Percentiles rank a stretch among this genome's conserved stretches.
phyloP scores from a whole-genome alignment of 306 rosid genomes.

The Cicer cuneatum region DNA sequence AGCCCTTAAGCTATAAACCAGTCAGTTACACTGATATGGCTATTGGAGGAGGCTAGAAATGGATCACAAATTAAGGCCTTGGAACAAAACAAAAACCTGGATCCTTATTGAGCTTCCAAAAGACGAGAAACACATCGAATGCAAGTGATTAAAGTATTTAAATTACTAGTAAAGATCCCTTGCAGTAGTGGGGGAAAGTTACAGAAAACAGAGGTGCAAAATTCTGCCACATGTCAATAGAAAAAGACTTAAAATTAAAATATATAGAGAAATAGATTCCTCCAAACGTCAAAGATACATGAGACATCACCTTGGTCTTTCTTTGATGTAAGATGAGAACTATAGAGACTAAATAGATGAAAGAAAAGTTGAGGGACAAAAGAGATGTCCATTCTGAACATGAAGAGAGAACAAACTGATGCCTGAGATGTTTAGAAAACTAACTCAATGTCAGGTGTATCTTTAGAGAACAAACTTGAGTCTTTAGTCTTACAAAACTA shows the following conservation, averaged over 20 bases:
- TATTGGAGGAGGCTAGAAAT: not conserved
- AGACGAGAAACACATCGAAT: not conserved
- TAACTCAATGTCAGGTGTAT: not conserved
- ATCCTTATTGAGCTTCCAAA: not conserved
- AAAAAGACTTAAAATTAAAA: not conserved
- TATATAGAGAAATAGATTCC: not conserved
- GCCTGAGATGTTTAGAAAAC: conserved; percentile 1
- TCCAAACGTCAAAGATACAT: not conserved
- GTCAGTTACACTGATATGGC: not conserved
- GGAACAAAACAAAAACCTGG: not conserved
- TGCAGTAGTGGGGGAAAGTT: not conserved
- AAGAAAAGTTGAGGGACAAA: not conserved
- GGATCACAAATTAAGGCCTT: not conserved
- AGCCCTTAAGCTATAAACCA: not conserved
- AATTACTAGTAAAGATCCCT: not conserved
- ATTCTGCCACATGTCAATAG: not conserved
- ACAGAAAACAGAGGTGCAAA: not conserved
- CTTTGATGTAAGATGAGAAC: not conserved
- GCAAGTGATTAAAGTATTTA: not conserved
- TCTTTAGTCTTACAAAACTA: not conserved
- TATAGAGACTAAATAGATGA: not conserved
- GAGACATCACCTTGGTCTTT: not conserved
- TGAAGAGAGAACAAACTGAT: not conserved
- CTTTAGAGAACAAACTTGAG: not conserved
- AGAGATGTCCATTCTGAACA: not conserved